Base-by-base conservation (phyloP, 306 rosid species). In the Gleditsia sinensis region DNA sequence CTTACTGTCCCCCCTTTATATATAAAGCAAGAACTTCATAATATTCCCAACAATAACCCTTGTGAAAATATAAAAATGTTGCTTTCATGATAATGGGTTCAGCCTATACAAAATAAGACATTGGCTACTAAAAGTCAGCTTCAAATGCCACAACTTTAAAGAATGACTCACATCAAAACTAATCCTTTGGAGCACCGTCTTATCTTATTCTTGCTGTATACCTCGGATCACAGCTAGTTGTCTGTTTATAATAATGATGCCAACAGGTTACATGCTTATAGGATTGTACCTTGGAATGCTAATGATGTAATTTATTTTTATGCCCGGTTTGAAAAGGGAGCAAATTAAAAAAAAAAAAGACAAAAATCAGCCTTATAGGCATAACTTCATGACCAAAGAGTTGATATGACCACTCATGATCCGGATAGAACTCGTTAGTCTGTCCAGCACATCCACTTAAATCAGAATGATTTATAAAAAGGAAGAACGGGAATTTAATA, bases 371-470 rank as follows among this genome's bases (percentile, higher is more conserved):
- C 67, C 11, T 50, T 21, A 60, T 60, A 42, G 16, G 42, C 61
- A 68, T 39, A 68, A 40, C 68, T 60, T 42, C 43, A 68, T 51
- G 65, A 74, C 34, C 58, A 40, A 14, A 32, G 14, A 60, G 40
- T 30, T 61, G 14, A 45, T 45, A 40, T 40, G 65, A n/a, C n/a
- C 42, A 50, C 63, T 25, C 14, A 39, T 67, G 28, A 56, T 42
- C 69, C 39, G 14, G 27, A 14, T 24, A 34, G 33, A 39, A 57
- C 40, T 48, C 40, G 30, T 32, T 73, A 72, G 32, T 67, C 39
- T 67, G 50, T 58, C 57, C 48, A 59, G 46, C 28, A 60, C 49
- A 32, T 39, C 33, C 36, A 46, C 72, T 56, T 46, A 73, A 63
- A 82, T 62, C 34, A 54, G 74, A 13, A 50, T 51, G 23, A 70